Conservation (phyloP, 1,139 yeast genomes). For the Protomyces inouyei region DNA sequence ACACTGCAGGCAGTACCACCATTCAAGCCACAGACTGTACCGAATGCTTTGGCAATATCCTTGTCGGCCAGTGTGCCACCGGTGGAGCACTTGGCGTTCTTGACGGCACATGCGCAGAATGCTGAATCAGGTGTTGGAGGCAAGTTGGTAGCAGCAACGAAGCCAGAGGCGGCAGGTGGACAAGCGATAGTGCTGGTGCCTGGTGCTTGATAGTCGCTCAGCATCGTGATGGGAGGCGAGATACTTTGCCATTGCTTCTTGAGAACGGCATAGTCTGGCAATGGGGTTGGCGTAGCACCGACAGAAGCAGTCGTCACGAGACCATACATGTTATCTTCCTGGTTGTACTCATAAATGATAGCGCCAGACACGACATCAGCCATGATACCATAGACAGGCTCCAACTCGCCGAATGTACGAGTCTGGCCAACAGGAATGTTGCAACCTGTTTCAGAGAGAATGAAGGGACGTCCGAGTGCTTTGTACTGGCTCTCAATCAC, state of each 20-base stretch:
- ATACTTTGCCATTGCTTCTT: slow-evolving; percentile 47
- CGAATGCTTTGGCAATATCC: slow-evolving; percentile 43
- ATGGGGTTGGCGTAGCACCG: slow-evolving; percentile 44
- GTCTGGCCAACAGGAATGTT: slow-evolving; percentile 63
- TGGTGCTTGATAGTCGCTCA: slow-evolving; percentile 44
- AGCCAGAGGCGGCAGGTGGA: slow-evolving; percentile 43
- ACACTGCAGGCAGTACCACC: slow-evolving; percentile 49
- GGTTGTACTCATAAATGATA: slow-evolving; percentile 81
- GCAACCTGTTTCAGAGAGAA: slow-evolving; percentile 93
- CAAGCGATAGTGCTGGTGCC: slow-evolving; percentile 37
- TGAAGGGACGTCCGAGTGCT: slow-evolving; percentile 67
- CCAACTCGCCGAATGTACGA: slow-evolving; percentile 73
- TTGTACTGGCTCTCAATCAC: slow-evolving; percentile 65
- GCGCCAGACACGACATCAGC: slow-evolving; percentile 84
- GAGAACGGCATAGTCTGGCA: slow-evolving; percentile 56
- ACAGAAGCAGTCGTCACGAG: slow-evolving; percentile 52
- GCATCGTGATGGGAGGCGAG: slow-evolving; percentile 46
- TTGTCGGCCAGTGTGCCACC: slow-evolving; percentile 39
- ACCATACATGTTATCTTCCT: slow-evolving; percentile 86
- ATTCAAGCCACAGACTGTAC: slow-evolving; percentile 46
- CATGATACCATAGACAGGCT: slow-evolving; percentile 73
- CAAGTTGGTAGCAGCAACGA: slow-evolving; percentile 42
- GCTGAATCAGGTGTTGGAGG: slow-evolving; percentile 55
- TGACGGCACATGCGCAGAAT: slow-evolving; percentile 55
- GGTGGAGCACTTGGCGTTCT: slow-evolving; percentile 50